These are phyloP conservation scores for Lasiodiplodia gonubiensis DNA, from an alignment of 2,329 filamentous ascomycete species.

Conservation along the genomic window DNA sequence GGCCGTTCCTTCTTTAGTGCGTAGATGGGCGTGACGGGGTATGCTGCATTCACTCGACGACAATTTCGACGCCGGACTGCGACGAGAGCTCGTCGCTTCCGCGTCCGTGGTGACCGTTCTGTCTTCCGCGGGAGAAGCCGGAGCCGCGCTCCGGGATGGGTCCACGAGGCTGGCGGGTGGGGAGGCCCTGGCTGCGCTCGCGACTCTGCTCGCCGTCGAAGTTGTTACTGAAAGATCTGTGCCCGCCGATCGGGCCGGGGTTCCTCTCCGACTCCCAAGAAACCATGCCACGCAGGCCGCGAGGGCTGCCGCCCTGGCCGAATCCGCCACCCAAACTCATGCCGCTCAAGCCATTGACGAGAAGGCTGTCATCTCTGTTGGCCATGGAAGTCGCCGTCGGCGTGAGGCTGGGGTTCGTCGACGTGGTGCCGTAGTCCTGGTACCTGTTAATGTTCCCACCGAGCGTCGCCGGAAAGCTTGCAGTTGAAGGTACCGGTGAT, in stretches of 20 bases:
- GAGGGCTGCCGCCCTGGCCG: conserved; percentile 60
- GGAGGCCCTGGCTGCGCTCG: conserved; percentile 54
- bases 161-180: conserved; percentile 66
- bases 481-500: conserved; percentile 87
- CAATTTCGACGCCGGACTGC: conserved; percentile 66
- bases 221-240: conserved; percentile 65
- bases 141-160: conserved; percentile 65
- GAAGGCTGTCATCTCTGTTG: conserved; percentile 62
- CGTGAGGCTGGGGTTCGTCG: conserved; percentile 70
- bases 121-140: conserved; percentile 61
- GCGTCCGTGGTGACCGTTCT: conserved; percentile 66
- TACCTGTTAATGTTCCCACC: conserved; percentile 67
- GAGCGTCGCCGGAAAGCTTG: conserved; percentile 78
- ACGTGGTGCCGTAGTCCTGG: conserved; percentile 62
- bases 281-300: conserved; percentile 64
- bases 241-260: conserved; percentile 68
- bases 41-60: conserved; percentile 57
- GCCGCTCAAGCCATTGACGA: conserved; percentile 68
- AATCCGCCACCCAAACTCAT: conserved; percentile 63
- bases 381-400: conserved; percentile 59
- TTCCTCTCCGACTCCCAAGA: conserved; percentile 64
- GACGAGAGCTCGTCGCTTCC: conserved; percentile 68
- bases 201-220: conserved; percentile 61
- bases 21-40: conserved; percentile 27
- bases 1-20: conserved; percentile 28